A percentile compares a stretch with the other conserved stretches of the same genome.
phyloP scores from a whole-genome alignment of 306 rosid species.

The Lagenaria siceraria region DNA sequence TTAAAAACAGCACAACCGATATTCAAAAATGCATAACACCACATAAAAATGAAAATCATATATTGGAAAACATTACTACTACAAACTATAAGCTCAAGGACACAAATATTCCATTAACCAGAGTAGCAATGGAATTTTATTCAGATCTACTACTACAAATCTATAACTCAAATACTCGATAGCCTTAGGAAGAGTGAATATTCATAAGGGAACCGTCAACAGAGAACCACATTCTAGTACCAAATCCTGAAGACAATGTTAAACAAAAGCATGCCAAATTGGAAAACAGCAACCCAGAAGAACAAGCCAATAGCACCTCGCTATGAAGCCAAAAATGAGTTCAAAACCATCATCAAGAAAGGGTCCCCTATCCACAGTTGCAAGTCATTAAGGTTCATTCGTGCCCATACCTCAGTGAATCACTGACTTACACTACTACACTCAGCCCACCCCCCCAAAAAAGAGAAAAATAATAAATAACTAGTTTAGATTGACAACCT shows the following conservation, averaged over 20 bases:
- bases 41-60: background rate
- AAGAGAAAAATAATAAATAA: background rate
- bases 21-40: background rate
- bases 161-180: no score
- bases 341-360: background rate
- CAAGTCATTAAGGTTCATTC: background rate
- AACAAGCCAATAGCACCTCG: background rate
- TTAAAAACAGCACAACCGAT: background rate
- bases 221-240: background rate
- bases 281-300: background rate
- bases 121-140: background rate
- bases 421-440: background rate
- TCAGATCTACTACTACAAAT: background rate
- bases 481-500: conserved; percentile 33
- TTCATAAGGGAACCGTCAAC: background rate
- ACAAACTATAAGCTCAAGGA: background rate
- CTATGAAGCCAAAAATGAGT: background rate
- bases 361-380: background rate
- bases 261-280: background rate
- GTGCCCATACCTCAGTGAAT: background rate
- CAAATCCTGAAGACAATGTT: background rate
- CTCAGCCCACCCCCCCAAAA: background rate
- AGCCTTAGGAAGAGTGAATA: no score
- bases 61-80: background rate
- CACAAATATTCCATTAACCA: background rate